A percentile compares a stretch with the other conserved stretches of the same genome.
These are phyloP conservation scores for Dictyostelium intermedium DNA, from an alignment of 78 protist genomes.

Conservation along the genomic window DNA sequence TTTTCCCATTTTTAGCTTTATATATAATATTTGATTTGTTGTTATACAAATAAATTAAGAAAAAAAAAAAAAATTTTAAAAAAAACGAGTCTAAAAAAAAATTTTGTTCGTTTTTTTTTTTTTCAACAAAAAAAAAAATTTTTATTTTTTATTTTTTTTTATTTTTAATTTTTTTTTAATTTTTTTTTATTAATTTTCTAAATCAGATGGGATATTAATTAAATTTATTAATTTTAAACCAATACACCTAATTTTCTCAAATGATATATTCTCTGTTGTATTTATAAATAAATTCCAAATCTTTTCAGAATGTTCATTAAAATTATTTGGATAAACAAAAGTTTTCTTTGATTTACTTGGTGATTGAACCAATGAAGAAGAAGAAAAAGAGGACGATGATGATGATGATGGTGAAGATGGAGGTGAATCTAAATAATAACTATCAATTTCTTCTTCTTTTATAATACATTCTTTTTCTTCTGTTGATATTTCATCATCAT, in stretches of 20 bases:
- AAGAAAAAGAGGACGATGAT: background rate
- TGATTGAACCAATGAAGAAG: background rate
- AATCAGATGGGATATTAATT: background rate
- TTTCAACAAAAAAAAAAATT: background rate
- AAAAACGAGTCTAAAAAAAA: background rate
- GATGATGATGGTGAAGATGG: constrained; percentile 13
- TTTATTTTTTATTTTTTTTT: background rate
- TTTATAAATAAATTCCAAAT: constrained; percentile 5
- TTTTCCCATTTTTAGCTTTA: constrained; percentile 4
- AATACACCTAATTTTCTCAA: constrained; percentile 44
- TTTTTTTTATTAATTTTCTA: background rate
- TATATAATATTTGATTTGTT: background rate
- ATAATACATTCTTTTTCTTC: background rate
- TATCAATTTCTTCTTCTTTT: background rate
- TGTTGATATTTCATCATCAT: background rate
- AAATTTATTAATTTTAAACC: constrained; percentile 50
- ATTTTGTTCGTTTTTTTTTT: background rate
- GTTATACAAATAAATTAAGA: background rate
- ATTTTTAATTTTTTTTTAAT: background rate
- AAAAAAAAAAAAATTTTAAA: background rate
- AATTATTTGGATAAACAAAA: background rate
- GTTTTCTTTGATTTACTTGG: background rate
- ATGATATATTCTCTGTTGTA: background rate
- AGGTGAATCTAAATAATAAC: constrained; percentile 5
- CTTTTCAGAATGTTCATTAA: background rate